A percentile compares a stretch with the other conserved stretches of the same genome.
Evolutionary conservation across 164 flowering plant genomes (phyloP).

Genomic region (Pachysandra terminalis): DNA sequence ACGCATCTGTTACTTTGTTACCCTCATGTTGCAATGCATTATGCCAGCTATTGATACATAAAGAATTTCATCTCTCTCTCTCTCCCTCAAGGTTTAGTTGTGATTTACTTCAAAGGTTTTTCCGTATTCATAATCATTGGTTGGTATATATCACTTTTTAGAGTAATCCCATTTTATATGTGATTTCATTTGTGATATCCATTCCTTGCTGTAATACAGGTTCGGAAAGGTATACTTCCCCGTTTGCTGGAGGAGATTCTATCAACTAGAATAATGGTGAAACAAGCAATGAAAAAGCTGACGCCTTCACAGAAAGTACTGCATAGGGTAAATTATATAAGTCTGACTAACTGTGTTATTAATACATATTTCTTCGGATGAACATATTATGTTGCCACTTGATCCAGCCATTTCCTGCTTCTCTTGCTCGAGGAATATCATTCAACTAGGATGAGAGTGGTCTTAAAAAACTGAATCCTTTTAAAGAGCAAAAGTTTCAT

Average conservation of each 20-base stretch:
- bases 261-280: constrained; percentile 92
- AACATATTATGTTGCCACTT: not conserved
- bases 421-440: no score
- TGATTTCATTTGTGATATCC: not conserved
- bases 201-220: constrained; percentile 30
- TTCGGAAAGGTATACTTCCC: constrained; percentile 84
- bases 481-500: not conserved
- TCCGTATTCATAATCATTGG: not conserved
- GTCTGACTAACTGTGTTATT: not conserved
- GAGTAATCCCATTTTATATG: not conserved
- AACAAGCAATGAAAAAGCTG: constrained; percentile 86
- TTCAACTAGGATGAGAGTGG: no score
- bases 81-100: not conserved
- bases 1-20: no score
- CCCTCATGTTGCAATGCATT: no score
- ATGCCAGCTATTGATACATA: no score
- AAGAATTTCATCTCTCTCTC: no score
- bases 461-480: no score
- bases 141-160: not conserved
- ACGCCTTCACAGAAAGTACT: constrained; percentile 63
- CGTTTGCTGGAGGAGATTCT: constrained; percentile 92
- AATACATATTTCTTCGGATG: not conserved
- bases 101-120: not conserved
- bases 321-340: constrained; percentile 44
- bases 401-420: not conserved